These are phyloP conservation scores for Coniosporium tulheliwenetii DNA, from an alignment of 2,329 filamentous ascomycete species.

Conservation along the genomic window DNA sequence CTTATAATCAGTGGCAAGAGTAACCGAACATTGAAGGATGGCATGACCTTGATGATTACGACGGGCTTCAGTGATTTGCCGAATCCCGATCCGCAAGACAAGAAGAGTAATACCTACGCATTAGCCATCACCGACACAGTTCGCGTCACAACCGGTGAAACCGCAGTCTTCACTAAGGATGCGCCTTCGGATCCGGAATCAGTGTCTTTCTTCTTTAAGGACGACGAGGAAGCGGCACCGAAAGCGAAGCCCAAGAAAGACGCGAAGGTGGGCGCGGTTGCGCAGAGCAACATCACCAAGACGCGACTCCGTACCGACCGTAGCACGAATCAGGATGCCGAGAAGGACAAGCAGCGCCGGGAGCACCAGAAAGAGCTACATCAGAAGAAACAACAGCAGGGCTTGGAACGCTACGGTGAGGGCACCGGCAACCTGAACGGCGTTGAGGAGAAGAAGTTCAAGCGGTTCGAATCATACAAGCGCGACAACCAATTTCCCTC, in stretches of 20 bases:
- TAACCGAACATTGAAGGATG: constrained; percentile 67
- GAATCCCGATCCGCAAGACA: constrained; percentile 75
- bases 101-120: constrained; percentile 77
- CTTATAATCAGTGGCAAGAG: constrained; percentile 82
- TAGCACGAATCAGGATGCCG: constrained; percentile 74
- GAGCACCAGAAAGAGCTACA: constrained; percentile 88
- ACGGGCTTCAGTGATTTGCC: constrained; percentile 83
- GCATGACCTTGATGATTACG: constrained; percentile 88
- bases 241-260: constrained; percentile 83
- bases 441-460: constrained; percentile 93
- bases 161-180: constrained; percentile 84
- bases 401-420: constrained; percentile 71
- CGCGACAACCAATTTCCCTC: constrained; percentile 84
- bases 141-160: constrained; percentile 62
- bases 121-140: constrained; percentile 87
- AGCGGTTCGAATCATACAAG: constrained; percentile 98
- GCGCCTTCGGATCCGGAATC: constrained; percentile 83
- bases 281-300: constrained; percentile 88
- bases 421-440: constrained; percentile 75
- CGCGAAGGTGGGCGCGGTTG: constrained; percentile 67
- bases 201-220: constrained; percentile 97
- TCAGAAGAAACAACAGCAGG: constrained; percentile 76
- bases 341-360: constrained; percentile 70
- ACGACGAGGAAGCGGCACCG: constrained; percentile 76
- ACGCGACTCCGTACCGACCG: constrained; percentile 85